Evolutionary conservation across 768 basidiomycete species (phyloP).

Genomic region (Boletus vermiculosoides): DNA sequence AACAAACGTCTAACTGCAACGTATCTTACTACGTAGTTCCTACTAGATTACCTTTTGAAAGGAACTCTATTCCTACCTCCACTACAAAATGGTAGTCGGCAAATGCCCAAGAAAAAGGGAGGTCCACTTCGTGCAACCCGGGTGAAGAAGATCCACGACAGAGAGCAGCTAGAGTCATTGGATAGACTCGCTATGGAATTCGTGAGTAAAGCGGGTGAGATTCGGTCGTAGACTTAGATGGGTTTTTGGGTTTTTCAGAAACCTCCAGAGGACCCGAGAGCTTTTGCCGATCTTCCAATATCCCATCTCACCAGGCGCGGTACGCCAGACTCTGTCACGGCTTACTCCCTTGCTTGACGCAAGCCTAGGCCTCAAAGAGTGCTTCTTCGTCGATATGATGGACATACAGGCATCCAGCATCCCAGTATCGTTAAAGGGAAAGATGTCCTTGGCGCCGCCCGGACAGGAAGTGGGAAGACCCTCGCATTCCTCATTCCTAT

Average conservation of each 20-base stretch:
- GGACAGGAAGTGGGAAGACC: slow-evolving; percentile 74
- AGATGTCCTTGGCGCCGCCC: slow-evolving; percentile 67
- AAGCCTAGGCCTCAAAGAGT: slow-evolving; percentile 73
- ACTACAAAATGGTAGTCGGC: slow-evolving; percentile 15
- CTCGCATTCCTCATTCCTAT: slow-evolving; percentile 70
- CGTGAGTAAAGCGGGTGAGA: slow-evolving; percentile 38
- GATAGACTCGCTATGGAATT: slow-evolving; percentile 49
- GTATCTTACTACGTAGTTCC: no score
- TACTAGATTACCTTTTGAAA: neutral
- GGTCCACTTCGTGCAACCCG: slow-evolving; percentile 25
- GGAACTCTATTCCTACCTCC: neutral
- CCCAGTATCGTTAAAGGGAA: slow-evolving; percentile 57
- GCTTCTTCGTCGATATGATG: slow-evolving; percentile 84
- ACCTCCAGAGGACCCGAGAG: slow-evolving; percentile 43
- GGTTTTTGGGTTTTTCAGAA: slow-evolving; percentile 40
- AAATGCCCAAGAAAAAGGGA: slow-evolving; percentile 18
- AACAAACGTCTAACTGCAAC: no score
- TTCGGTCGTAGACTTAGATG: neutral
- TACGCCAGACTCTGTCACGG: slow-evolving; percentile 18
- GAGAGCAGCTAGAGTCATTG: slow-evolving; percentile 49
- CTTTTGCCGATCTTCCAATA: slow-evolving; percentile 76
- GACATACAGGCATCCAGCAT: slow-evolving; percentile 68
- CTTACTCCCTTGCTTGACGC: slow-evolving; percentile 4
- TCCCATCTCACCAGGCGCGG: slow-evolving; percentile 76
- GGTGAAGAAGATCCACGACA: slow-evolving; percentile 44